Conservation (phyloP, 2,329 filamentous ascomycete species). For the Parastagonospora nodorum region DNA sequence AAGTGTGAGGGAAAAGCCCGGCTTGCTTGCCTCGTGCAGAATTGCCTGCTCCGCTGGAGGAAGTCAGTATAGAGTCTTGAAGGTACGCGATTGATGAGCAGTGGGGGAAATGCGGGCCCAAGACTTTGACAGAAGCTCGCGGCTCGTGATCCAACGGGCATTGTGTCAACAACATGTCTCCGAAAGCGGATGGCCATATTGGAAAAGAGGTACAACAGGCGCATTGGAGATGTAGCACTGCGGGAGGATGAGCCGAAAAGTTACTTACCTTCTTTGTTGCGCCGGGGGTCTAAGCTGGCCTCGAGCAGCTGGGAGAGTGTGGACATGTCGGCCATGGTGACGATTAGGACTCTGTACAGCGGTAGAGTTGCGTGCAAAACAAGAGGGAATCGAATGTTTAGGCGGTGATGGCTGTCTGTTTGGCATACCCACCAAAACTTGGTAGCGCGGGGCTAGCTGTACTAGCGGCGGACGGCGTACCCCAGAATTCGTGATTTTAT, state of each 20-base stretch:
- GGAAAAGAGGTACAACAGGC: background rate
- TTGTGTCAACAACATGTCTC: too few species aligned
- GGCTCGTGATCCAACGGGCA: too few species aligned
- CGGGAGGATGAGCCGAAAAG: slow-evolving; percentile 18
- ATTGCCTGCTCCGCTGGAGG: slow-evolving; percentile 77
- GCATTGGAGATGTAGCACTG: slow-evolving; percentile 4
- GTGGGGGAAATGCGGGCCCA: background rate
- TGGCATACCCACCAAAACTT: slow-evolving; percentile 7
- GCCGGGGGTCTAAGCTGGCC: slow-evolving; percentile 83
- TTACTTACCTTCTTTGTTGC: slow-evolving; percentile 83
- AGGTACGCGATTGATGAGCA: background rate
- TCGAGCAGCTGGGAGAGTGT: slow-evolving; percentile 81
- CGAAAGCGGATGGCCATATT: too few species aligned
- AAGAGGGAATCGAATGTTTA: slow-evolving; percentile 13
- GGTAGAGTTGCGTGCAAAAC: slow-evolving; percentile 4
- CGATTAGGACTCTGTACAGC: background rate
- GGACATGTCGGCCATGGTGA: slow-evolving; percentile 65
- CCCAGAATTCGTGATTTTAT: slow-evolving; percentile 19
- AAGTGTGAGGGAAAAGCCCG: slow-evolving; percentile 82
- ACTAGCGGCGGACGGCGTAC: slow-evolving; percentile 1
- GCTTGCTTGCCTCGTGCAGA: slow-evolving; percentile 77
- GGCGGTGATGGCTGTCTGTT: slow-evolving; percentile 10
- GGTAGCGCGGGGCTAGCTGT: background rate
- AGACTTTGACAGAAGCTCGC: background rate
- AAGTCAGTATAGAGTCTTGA: slow-evolving; percentile 21